Evolutionary conservation across 2,329 filamentous ascomycete species (phyloP).

Genomic region (Ambrosiella cleistominuta): DNA sequence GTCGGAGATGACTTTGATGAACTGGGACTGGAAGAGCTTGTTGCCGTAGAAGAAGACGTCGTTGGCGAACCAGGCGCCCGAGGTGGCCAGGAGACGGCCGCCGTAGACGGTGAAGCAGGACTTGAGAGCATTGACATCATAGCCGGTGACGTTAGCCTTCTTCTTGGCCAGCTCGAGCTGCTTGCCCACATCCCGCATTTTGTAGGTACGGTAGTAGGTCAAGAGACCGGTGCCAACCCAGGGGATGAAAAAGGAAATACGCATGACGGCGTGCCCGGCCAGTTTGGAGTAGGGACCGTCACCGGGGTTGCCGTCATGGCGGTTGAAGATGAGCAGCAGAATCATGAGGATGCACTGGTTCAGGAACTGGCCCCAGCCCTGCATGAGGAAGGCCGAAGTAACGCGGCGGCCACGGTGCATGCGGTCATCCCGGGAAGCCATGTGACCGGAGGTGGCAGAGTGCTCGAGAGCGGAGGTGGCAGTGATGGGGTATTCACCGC

Average conservation of each 20-base stretch:
- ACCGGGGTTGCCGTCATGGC: conserved; percentile 26
- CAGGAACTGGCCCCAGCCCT: conserved; percentile 91
- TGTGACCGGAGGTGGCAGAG: conserved; percentile 63
- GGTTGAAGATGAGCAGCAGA: conserved; percentile 72
- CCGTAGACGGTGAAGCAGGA: conserved; percentile 72
- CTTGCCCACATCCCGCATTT: conserved; percentile 78
- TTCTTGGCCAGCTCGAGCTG: conserved; percentile 70
- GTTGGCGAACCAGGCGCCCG: conserved; percentile 85
- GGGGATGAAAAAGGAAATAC: conserved; percentile 79
- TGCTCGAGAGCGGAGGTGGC: conserved; percentile 91
- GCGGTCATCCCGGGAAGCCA: conserved; percentile 83
- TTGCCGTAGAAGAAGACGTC: conserved; percentile 99
- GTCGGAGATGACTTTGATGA: conserved; percentile 66
- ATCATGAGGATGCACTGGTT: conserved; percentile 86
- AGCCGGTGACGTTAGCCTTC: conserved; percentile 74
- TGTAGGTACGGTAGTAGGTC: conserved; percentile 87
- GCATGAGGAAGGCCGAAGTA: conserved; percentile 92
- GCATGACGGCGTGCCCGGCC: conserved; percentile 80
- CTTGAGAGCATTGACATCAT: conserved; percentile 69
- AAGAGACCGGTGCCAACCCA: conserved; percentile 86
- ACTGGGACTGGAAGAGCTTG: conserved; percentile 88
- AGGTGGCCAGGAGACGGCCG: conserved; percentile 68
- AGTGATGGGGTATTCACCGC: conserved; percentile 92
- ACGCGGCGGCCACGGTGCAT: conserved; percentile 92
- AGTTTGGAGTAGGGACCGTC: conserved; percentile 59